These are phyloP conservation scores for Nepenthes mirabilis DNA, from an alignment of 148 eudicot genomes.

Conservation along the genomic window DNA sequence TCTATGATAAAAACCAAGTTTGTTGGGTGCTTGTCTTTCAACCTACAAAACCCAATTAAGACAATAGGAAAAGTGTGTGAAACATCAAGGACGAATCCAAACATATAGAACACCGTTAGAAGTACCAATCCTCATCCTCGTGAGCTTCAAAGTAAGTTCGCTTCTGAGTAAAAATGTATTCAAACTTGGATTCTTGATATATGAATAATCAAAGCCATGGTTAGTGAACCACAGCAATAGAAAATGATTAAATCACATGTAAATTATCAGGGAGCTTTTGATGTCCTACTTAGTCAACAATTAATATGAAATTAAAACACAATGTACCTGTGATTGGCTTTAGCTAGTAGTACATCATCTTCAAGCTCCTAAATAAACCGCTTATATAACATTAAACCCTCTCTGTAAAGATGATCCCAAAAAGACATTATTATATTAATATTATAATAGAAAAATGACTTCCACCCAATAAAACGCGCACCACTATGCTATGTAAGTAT, in stretches of 20 bases:
- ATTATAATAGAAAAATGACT: no score
- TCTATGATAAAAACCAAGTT: slow-evolving; percentile 73
- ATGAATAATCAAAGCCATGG: slow-evolving; percentile 20
- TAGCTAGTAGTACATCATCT: slow-evolving; percentile 86
- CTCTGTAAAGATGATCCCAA: slow-evolving; percentile 24
- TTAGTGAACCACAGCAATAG: no score
- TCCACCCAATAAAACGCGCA: no score
- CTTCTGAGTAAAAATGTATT: slow-evolving; percentile 85
- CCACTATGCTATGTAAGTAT: no score
- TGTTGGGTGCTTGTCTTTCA: slow-evolving; percentile 94
- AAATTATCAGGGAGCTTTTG: not conserved
- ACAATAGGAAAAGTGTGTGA: slow-evolving; percentile 5
- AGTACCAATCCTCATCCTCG: slow-evolving; percentile 91
- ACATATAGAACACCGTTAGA: not conserved
- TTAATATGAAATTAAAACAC: not conserved
- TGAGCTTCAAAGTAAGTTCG: slow-evolving; percentile 88
- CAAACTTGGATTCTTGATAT: slow-evolving; percentile 88
- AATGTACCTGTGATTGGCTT: slow-evolving; percentile 88
- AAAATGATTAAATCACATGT: no score
- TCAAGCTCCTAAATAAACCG: slow-evolving; percentile 99
- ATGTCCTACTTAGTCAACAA: not conserved
- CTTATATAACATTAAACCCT: slow-evolving; percentile 95
- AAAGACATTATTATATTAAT: slow-evolving; percentile 1
- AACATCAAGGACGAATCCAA: not conserved
- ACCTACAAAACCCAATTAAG: slow-evolving; percentile 31